These are phyloP conservation scores for Aspergillus fumigatus DNA, from an alignment of 2,329 filamentous ascomycete genomes.

Conservation along the genomic window DNA sequence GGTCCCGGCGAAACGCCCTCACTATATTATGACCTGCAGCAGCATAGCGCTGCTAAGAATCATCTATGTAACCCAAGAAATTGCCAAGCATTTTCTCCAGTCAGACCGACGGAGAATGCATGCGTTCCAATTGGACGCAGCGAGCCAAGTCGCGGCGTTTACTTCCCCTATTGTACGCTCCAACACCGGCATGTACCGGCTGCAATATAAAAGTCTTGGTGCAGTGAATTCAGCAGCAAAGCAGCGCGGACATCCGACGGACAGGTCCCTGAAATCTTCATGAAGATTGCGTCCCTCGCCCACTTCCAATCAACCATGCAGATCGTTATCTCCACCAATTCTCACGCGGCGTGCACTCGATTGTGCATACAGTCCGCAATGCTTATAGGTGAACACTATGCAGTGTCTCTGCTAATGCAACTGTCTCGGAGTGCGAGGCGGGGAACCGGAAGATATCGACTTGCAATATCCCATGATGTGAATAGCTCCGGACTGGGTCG, in stretches of 20 bases:
- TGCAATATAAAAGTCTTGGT: constrained; percentile 5
- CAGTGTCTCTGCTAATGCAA: not conserved
- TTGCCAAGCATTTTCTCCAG: constrained; percentile 3
- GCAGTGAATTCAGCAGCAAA: not conserved
- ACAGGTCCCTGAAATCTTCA: not conserved
- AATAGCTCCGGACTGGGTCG: not conserved
- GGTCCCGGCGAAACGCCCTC: too few relatives aligned
- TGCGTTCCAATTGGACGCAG: not conserved
- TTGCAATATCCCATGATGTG: not conserved
- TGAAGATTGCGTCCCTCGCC: not conserved
- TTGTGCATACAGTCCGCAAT: not conserved
- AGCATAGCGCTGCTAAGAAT: not conserved
- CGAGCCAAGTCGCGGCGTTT: not conserved
- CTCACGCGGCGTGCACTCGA: not conserved
- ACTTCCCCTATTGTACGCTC: not conserved
- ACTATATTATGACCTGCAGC: not conserved
- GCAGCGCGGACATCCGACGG: constrained; percentile 4
- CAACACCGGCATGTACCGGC: not conserved
- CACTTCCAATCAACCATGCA: not conserved
- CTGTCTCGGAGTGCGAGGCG: not conserved
- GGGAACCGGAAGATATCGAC: not conserved
- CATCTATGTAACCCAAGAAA: constrained; percentile 9
- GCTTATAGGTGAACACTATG: not conserved
- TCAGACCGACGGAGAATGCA: not conserved
- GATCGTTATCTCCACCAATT: not conserved